Conservation (phyloP, 1,139 yeast genomes). For the Candida gigantensis region DNA sequence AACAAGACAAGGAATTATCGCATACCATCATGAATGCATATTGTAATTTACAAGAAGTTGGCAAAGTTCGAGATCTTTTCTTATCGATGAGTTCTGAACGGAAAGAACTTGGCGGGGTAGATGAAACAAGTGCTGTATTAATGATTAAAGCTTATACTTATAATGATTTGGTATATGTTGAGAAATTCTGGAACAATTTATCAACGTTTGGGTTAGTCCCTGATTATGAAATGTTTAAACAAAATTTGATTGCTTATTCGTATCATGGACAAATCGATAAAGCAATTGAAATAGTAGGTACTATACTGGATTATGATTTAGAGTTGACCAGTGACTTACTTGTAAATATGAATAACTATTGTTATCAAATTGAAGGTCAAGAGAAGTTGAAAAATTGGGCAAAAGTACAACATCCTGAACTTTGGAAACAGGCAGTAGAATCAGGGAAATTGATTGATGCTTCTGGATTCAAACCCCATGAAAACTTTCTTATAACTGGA, state of each 20-base stretch:
- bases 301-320: slow-evolving; percentile 55
- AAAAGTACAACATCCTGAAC: slow-evolving; percentile 31
- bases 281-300: slow-evolving; percentile 55
- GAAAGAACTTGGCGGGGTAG: slow-evolving; percentile 50
- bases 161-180: slow-evolving; percentile 59
- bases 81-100: slow-evolving; percentile 57
- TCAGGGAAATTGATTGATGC: slow-evolving; percentile 43
- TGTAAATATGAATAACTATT: slow-evolving; percentile 61
- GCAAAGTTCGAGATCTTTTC: slow-evolving; percentile 63
- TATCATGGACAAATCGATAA: slow-evolving; percentile 63
- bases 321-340: slow-evolving; percentile 52
- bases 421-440: slow-evolving; percentile 49
- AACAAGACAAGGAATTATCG: slow-evolving; percentile 57
- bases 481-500: slow-evolving; percentile 18
- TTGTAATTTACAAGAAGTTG: slow-evolving; percentile 60
- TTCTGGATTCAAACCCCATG: slow-evolving; percentile 33
- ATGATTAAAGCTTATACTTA: slow-evolving; percentile 71
- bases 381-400: slow-evolving; percentile 58
- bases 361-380: slow-evolving; percentile 52
- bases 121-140: slow-evolving; percentile 68
- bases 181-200: slow-evolving; percentile 63
- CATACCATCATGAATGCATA: slow-evolving; percentile 71
- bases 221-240: slow-evolving; percentile 55
- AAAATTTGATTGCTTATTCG: slow-evolving; percentile 72
- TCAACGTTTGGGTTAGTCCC: slow-evolving; percentile 57